Conservation (phyloP, 1,139 yeast species). For the Diutina neorugosa region DNA sequence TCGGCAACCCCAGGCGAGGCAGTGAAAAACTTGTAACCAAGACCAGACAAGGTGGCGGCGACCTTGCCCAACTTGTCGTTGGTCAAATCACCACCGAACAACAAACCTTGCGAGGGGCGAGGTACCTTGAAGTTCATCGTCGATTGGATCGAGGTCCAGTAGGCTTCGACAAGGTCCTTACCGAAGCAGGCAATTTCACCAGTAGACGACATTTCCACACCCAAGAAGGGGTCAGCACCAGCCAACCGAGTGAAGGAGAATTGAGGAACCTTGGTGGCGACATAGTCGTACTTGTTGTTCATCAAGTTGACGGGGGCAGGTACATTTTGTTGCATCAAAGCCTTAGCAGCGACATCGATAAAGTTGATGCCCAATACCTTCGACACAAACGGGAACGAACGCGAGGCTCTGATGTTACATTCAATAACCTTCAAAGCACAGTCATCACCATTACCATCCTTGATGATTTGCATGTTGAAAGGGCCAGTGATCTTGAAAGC, state of each 20-base stretch:
- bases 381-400: conserved; percentile 97
- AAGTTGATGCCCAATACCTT: conserved; percentile 90
- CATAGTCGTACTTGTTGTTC: conserved; percentile 52
- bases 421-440: conserved; percentile 83
- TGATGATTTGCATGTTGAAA: conserved; percentile 94
- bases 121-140: conserved; percentile 96
- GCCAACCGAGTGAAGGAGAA: conserved; percentile 96
- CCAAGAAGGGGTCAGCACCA: conserved; percentile 97
- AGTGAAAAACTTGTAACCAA: conserved; percentile 75
- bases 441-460: conserved; percentile 42
- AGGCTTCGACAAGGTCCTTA: conserved; percentile 71
- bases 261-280: conserved; percentile 96
- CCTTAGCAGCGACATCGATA: conserved; percentile 87
- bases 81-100: conserved; percentile 86
- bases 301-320: conserved; percentile 63
- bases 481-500: conserved; percentile 98
- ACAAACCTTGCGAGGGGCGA: conserved; percentile 74
- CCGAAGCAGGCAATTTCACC: conserved; percentile 99
- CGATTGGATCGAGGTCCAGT: conserved; percentile 95
- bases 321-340: conserved; percentile 62
- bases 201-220: conserved; percentile 98
- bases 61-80: conserved; percentile 63
- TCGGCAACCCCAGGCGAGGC: conserved; percentile 62
- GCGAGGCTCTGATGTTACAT: conserved; percentile 96
- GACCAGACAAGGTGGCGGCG: conserved; percentile 52